These are phyloP conservation scores for Beauveria varroae DNA, from an alignment of 2,329 filamentous ascomycete genomes.

Conservation along the genomic window DNA sequence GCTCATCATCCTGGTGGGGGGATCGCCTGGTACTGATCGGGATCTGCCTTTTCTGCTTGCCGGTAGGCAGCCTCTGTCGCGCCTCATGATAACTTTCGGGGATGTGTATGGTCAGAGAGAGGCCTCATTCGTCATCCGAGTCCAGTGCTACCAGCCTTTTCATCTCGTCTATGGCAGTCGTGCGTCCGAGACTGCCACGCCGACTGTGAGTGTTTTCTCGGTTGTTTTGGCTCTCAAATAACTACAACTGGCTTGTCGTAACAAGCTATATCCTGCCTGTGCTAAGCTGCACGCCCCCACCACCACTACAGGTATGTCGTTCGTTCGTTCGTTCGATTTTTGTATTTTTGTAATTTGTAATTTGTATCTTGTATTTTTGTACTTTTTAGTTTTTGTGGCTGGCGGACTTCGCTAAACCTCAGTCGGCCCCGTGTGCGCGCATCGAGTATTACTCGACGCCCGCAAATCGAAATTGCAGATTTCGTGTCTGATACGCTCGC, in stretches of 20 bases:
- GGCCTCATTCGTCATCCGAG: not conserved
- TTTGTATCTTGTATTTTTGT: too few species aligned
- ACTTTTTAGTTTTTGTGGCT: not conserved
- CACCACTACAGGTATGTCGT: not conserved
- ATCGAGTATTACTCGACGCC: not conserved
- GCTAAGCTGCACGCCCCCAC: conserved; percentile 5
- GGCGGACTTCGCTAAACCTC: conserved; percentile 4
- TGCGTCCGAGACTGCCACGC: not conserved
- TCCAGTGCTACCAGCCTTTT: not conserved
- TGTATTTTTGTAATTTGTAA: not conserved
- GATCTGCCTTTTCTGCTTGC: not conserved
- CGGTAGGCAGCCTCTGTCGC: not conserved
- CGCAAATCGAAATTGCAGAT: not conserved
- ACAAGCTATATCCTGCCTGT: not conserved
- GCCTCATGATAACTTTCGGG: not conserved
- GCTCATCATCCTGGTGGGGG: not conserved
- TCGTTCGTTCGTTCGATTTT: not conserved
- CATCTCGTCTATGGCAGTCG: not conserved
- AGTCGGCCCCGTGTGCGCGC: not conserved
- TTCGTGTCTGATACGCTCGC: not conserved
- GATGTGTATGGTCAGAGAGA: not conserved
- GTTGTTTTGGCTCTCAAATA: not conserved
- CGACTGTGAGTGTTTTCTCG: not conserved
- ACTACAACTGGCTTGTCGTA: not conserved
- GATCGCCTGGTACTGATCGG: conserved; percentile 4